A percentile compares a stretch with the other conserved stretches of the same genome.
These are phyloP conservation scores for Sextonia rubra DNA, from an alignment of 164 flowering plant species.

Conservation along the genomic window DNA sequence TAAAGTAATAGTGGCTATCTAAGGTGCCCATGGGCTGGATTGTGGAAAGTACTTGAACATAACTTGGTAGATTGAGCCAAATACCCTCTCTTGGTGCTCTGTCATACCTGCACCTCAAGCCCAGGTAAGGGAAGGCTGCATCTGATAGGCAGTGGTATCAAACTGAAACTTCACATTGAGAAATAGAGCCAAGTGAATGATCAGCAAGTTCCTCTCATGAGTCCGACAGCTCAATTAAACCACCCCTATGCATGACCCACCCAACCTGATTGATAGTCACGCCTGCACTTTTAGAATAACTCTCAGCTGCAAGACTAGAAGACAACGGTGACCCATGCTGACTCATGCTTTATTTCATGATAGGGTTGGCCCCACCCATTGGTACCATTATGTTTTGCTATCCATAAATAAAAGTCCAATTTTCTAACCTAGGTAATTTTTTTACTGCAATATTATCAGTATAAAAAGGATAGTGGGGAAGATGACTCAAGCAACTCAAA, in stretches of 20 bases:
- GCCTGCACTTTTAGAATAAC: neutral
- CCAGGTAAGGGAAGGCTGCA: neutral
- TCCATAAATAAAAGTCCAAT: neutral
- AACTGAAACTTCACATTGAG: too few relatives aligned
- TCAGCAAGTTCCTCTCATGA: too few relatives aligned
- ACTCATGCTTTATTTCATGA: neutral
- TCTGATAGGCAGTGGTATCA: neutral
- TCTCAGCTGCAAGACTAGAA: neutral
- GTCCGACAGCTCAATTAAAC: too few relatives aligned
- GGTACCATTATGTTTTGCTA: neutral
- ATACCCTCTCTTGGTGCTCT: too few relatives aligned
- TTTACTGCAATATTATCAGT: conserved; percentile 26
- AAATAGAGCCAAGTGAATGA: too few relatives aligned
- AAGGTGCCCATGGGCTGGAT: neutral
- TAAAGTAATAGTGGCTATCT: neutral
- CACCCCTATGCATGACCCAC: too few relatives aligned
- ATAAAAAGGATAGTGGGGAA: conserved; percentile 32
- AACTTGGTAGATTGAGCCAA: neutral
- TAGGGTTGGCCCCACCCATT: neutral
- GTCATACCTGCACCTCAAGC: neutral
- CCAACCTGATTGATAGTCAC: neutral
- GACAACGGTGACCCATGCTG: neutral
- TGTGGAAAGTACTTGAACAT: neutral
- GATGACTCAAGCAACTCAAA: neutral
- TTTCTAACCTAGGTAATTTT: neutral